A percentile compares a stretch with the other conserved stretches of the same genome.
phyloP scores from a whole-genome alignment of 495 filamentous ascomycete species.

The Elaphomyces granulatus region DNA sequence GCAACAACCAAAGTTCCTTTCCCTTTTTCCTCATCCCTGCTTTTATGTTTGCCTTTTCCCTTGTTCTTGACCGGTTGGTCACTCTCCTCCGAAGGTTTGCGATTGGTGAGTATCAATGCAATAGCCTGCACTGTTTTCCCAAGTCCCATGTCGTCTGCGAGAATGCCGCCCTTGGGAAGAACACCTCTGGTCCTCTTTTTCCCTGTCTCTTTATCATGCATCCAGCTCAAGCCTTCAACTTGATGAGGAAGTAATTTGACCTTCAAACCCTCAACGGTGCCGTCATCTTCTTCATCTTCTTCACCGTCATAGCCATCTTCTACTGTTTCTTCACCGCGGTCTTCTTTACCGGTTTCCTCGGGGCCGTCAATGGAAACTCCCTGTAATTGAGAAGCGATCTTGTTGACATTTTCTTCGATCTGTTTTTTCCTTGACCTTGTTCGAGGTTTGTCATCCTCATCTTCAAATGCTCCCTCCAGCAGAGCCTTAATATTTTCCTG shows the following conservation, averaged over 20 bases:
- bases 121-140: slow-evolving; percentile 90
- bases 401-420: slow-evolving; percentile 29
- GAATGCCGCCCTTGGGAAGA: slow-evolving; percentile 71
- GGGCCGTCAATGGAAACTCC: slow-evolving; percentile 40
- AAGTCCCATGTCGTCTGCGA: slow-evolving; percentile 90
- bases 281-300: slow-evolving; percentile 58
- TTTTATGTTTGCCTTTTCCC: slow-evolving; percentile 13
- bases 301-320: slow-evolving; percentile 38
- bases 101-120: slow-evolving; percentile 70
- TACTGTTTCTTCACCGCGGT: slow-evolving; percentile 18
- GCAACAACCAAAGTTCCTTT: slow-evolving; percentile 41
- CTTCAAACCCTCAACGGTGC: slow-evolving; percentile 64
- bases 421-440: slow-evolving; percentile 41
- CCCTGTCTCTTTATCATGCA: slow-evolving; percentile 78
- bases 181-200: slow-evolving; percentile 57
- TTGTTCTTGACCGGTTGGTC: too few species aligned
- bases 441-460: slow-evolving; percentile 51
- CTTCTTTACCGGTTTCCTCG: slow-evolving; percentile 12
- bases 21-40: slow-evolving; percentile 42
- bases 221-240: slow-evolving; percentile 83
- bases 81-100: slow-evolving; percentile 39
- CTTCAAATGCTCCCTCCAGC: slow-evolving; percentile 75
- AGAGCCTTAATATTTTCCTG: slow-evolving; percentile 76
- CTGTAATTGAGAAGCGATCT: slow-evolving; percentile 44
- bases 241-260: slow-evolving; percentile 87